Conservation (phyloP, 2,329 filamentous ascomycete genomes). For the Curvularia eragrostidis region DNA sequence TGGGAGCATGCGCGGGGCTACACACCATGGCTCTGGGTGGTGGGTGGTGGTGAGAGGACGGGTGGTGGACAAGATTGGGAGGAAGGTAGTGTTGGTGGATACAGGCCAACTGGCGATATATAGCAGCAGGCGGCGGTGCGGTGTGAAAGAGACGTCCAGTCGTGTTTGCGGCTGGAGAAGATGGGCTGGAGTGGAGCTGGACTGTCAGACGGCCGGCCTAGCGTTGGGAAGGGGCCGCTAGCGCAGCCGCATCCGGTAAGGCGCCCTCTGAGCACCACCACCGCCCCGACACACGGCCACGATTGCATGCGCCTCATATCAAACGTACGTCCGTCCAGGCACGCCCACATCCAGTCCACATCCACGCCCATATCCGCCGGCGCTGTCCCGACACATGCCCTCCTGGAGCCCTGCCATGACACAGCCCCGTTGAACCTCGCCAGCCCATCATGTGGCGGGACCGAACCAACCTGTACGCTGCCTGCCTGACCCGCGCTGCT, state of each 20-base stretch:
- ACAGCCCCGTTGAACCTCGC: constrained; percentile 34
- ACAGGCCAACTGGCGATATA: constrained; percentile 21
- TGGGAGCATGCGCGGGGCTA: constrained; percentile 36
- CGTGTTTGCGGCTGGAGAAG: constrained; percentile 41
- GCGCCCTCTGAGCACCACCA: constrained; percentile 11
- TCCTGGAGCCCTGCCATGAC: constrained; percentile 36
- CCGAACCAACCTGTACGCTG: constrained; percentile 90
- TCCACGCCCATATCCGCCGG: not conserved
- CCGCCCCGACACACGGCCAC: constrained; percentile 12
- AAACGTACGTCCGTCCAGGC: not conserved
- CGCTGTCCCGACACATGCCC: constrained; percentile 5
- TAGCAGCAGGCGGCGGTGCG: constrained; percentile 19
- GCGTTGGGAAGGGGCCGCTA: constrained; percentile 26
- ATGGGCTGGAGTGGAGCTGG: constrained; percentile 31
- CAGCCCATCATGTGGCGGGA: constrained; percentile 87
- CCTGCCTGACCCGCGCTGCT: constrained; percentile 4
- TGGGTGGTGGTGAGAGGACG: constrained; percentile 1
- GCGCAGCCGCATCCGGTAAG: constrained; percentile 21
- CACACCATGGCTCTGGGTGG: constrained; percentile 47
- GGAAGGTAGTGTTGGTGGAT: not conserved
- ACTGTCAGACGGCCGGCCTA: constrained; percentile 28
- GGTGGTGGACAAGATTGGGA: constrained; percentile 2
- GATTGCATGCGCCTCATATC: constrained; percentile 14
- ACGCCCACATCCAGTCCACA: not conserved
- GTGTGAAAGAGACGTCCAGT: constrained; percentile 27